Conservation (phyloP, 306 rosid species). For the Citrullus colocynthis region DNA sequence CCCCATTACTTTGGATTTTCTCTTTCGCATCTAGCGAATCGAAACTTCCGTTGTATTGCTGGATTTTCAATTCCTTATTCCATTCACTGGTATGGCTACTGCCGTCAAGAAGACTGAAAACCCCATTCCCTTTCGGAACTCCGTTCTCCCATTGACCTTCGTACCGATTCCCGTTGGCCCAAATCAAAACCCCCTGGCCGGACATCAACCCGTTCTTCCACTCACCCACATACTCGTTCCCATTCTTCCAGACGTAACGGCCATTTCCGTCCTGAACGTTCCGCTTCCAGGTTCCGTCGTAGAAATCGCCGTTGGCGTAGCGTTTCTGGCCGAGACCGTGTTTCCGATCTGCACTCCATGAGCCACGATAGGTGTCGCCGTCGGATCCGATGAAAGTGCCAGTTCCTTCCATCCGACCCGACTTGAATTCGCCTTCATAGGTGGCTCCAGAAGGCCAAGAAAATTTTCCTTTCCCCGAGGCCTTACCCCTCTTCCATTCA, state of each 20-base stretch:
- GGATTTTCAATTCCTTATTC: slow-evolving; percentile 54
- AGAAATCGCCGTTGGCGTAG: slow-evolving; percentile 70
- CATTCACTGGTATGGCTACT: slow-evolving; percentile 63
- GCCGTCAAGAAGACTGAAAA: slow-evolving; percentile 74
- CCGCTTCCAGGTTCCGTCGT: slow-evolving; percentile 69
- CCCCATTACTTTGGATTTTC: slow-evolving; percentile 15
- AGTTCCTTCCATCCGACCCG: slow-evolving; percentile 81
- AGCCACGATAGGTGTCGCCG: slow-evolving; percentile 64
- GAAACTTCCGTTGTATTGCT: slow-evolving; percentile 43
- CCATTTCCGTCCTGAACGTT: slow-evolving; percentile 80
- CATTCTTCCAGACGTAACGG: slow-evolving; percentile 77
- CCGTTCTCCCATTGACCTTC: slow-evolving; percentile 91
- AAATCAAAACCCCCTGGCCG: slow-evolving; percentile 56
- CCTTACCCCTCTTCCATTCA: slow-evolving; percentile 81
- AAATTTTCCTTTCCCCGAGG: slow-evolving; percentile 78
- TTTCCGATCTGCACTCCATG: slow-evolving; percentile 64
- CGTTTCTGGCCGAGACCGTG: slow-evolving; percentile 69
- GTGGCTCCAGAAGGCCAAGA: slow-evolving; percentile 97
- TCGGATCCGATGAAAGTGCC: slow-evolving; percentile 80
- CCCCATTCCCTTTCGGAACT: slow-evolving; percentile 64
- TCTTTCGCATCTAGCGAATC: slow-evolving; percentile 25
- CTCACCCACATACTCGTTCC: slow-evolving; percentile 71
- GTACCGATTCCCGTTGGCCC: slow-evolving; percentile 78
- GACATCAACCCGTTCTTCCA: slow-evolving; percentile 77
- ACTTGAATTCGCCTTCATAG: slow-evolving; percentile 82